Base-by-base conservation (phyloP, 371 early-diverging fungal species). In the Conidiobolus incongruus region DNA sequence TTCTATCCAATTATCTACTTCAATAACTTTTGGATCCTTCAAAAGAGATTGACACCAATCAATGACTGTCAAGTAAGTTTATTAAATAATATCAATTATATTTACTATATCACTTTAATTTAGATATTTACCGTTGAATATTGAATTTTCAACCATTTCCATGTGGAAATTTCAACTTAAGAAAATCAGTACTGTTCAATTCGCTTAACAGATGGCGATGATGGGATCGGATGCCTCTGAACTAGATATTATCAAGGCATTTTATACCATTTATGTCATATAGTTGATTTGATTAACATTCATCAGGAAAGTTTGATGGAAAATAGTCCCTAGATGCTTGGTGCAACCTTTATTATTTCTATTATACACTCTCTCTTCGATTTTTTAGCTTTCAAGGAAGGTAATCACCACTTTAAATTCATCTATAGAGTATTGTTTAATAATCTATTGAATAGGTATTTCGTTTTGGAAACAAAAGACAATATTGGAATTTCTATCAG, bases 331-430 rank as follows among this genome's bases (percentile, higher is more conserved):
- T 61, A 66, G 40, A 57, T 89, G 23, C 53, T 93, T 45, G 72
- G 62, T 1, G 50, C 83, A 1, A 93, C 94, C 1, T 62, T 80
- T 30, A 40, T 62, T 33, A 89, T 90, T 31, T 78, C 81, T 35
- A 39, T 77, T 3, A 54, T 93, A 12, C 94, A 93, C 61, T 73
- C 77, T 38, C 52, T 81, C 1, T 89, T 93, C 59, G 91, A 90
- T 55, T 81, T 93, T 59, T 59, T 92, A 45, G 93, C 93, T 0
- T 92, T 90, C 58, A 93, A 88, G 62, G 88, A 88, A 53, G 87
- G 82, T 77, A 60, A 40, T 55, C 13, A 1, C 1, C 15, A 17
- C 10, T 37, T 15, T n/a, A n/a, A n/a, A n/a, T n/a, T n/a, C n/a
- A n/a, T n/a, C n/a, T n/a, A n/a, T n/a, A n/a, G n/a, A n/a, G n/a